Evolutionary conservation across 768 basidiomycete genomes (phyloP).

Genomic region (Infundibulicybe gibba): DNA sequence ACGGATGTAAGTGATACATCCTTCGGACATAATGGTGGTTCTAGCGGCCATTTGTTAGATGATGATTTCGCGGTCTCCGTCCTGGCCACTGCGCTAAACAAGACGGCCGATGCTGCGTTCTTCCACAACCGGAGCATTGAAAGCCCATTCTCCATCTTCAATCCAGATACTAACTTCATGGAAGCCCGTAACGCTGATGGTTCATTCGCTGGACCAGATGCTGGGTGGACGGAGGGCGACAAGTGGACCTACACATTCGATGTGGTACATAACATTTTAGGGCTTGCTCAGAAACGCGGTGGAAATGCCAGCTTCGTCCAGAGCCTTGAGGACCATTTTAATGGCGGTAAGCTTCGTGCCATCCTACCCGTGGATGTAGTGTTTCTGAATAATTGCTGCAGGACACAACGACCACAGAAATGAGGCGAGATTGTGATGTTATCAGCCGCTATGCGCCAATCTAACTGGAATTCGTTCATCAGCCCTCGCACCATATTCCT

Average conservation of each 20-base stretch:
- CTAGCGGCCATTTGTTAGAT: slow-evolving; percentile 36
- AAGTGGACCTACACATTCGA: slow-evolving; percentile 74
- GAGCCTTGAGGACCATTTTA: slow-evolving; percentile 59
- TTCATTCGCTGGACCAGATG: slow-evolving; percentile 65
- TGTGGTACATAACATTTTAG: slow-evolving; percentile 67
- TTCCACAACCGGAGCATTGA: slow-evolving; percentile 54
- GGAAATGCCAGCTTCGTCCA: slow-evolving; percentile 64
- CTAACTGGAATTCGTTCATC: neutral
- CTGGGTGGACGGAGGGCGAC: slow-evolving; percentile 79
- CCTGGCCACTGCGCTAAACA: slow-evolving; percentile 52
- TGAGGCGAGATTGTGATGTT: slow-evolving; percentile 41
- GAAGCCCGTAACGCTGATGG: slow-evolving; percentile 71
- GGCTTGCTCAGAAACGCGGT: slow-evolving; percentile 58
- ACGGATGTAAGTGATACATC: slow-evolving; percentile 52
- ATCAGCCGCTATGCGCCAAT: neutral
- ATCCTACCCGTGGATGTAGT: too few relatives aligned
- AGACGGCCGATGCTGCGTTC: slow-evolving; percentile 37
- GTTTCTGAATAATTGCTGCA: neutral
- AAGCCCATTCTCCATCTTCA: slow-evolving; percentile 65
- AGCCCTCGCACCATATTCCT: slow-evolving; percentile 86
- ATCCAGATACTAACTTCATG: slow-evolving; percentile 73
- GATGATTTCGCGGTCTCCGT: slow-evolving; percentile 74
- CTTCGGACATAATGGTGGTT: neutral
- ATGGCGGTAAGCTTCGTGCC: slow-evolving; percentile 13
- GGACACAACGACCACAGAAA: slow-evolving; percentile 84